Evolutionary conservation across 73 alveolate genomes (phyloP).

Genomic region (Paramecium pentaurelia): DNA sequence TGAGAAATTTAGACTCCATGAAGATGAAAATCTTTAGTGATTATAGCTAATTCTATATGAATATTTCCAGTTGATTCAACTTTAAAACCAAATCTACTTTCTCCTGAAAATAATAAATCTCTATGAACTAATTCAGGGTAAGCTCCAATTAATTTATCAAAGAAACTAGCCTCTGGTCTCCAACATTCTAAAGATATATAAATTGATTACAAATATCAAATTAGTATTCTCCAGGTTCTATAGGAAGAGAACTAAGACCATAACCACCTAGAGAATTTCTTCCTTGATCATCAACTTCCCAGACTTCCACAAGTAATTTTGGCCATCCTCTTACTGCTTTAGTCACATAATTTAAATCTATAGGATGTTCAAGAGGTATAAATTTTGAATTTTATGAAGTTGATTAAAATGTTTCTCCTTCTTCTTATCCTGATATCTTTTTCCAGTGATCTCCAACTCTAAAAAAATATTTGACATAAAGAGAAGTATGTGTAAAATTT

Average conservation of each 20-base stretch:
- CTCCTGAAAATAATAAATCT: slow-evolving; percentile 71
- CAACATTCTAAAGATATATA: slow-evolving; percentile 59
- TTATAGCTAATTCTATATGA: slow-evolving; percentile 75
- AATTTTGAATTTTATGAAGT: background rate
- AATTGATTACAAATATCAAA: slow-evolving; percentile 57
- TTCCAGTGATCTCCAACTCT: slow-evolving; percentile 77
- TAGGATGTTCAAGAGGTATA: background rate
- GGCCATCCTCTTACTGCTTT: slow-evolving; percentile 5
- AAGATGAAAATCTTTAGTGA: slow-evolving; percentile 69
- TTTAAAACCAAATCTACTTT: slow-evolving; percentile 78
- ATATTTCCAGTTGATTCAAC: slow-evolving; percentile 79
- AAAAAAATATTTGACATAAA: slow-evolving; percentile 58
- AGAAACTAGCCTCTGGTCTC: slow-evolving; percentile 78
- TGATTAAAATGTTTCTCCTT: slow-evolving; percentile 81
- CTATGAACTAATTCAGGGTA: slow-evolving; percentile 73
- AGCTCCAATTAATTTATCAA: slow-evolving; percentile 68
- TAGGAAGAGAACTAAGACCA: slow-evolving; percentile 79
- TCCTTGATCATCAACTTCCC: slow-evolving; percentile 77
- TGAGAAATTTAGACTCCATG: slow-evolving; percentile 72
- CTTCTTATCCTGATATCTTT: slow-evolving; percentile 67
- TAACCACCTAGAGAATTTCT: slow-evolving; percentile 76
- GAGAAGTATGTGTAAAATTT: slow-evolving; percentile 57
- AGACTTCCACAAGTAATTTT: slow-evolving; percentile 65
- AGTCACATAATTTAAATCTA: slow-evolving; percentile 72
- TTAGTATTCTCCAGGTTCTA: slow-evolving; percentile 73